Conservation (phyloP, 768 basidiomycete species). For the Glaciozyma antarctica region DNA sequence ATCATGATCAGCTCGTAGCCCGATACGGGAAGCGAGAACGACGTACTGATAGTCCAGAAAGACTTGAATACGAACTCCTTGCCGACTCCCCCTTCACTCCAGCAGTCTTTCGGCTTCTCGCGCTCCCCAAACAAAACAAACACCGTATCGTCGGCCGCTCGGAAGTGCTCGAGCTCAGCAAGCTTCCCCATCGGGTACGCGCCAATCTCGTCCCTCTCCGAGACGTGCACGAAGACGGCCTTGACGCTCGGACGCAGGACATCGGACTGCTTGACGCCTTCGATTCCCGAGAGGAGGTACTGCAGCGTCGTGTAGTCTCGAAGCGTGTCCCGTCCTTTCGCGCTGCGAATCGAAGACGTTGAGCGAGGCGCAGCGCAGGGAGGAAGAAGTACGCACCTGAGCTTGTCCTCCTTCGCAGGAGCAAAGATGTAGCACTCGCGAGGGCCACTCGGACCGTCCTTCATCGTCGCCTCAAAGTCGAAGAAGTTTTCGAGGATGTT, state of each 20-base stretch:
- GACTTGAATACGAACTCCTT: background rate
- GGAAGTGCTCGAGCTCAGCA: slow-evolving; percentile 3
- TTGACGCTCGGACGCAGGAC: background rate
- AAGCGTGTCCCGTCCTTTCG: background rate
- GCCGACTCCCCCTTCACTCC: background rate
- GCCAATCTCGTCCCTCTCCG: slow-evolving; percentile 5
- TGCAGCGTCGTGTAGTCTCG: slow-evolving; percentile 20
- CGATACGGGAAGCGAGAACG: background rate
- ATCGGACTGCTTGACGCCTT: slow-evolving; percentile 20
- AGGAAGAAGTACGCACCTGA: no score
- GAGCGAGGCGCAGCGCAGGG: background rate
- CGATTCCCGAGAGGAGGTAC: slow-evolving; percentile 8
- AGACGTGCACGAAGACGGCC: slow-evolving; percentile 24
- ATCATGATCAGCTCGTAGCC: background rate
- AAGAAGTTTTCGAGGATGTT: slow-evolving; percentile 1
- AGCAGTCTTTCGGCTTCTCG: background rate
- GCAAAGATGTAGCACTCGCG: no score
- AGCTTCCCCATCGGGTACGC: slow-evolving; percentile 6
- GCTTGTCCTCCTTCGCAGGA: no score
- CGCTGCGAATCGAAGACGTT: background rate
- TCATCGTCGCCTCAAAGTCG: slow-evolving; percentile 12
- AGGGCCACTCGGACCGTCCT: background rate
- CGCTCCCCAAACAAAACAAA: slow-evolving; percentile 11
- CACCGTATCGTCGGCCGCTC: background rate
- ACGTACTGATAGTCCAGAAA: slow-evolving; percentile 20